Conservation (phyloP, 495 filamentous ascomycete species). For the Xylaria venustula region DNA sequence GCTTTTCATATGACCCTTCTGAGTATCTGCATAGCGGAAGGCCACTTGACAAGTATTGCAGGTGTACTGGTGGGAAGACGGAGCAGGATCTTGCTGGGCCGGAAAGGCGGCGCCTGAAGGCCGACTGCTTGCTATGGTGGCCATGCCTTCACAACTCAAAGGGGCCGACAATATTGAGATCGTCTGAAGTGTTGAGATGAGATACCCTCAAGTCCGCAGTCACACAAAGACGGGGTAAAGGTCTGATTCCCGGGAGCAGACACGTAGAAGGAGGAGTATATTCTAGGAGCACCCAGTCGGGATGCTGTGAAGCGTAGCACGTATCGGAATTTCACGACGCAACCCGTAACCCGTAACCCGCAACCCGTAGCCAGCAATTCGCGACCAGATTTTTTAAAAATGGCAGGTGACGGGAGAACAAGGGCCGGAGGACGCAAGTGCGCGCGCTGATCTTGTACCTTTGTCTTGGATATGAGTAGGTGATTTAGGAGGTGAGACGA, state of each 20-base stretch:
- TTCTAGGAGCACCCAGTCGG: no score
- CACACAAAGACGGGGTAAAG: neutral
- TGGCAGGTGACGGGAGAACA: neutral
- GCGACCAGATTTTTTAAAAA: no score
- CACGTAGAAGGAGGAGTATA: no score
- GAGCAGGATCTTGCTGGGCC: constrained; percentile 33
- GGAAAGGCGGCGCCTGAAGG: constrained; percentile 29
- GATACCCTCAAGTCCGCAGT: neutral
- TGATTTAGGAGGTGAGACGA: neutral
- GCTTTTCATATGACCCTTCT: constrained; percentile 91
- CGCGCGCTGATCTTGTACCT: neutral
- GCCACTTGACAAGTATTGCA: constrained; percentile 98
- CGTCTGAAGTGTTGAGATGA: neutral
- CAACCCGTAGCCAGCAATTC: no score
- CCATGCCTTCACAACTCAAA: constrained; percentile 40
- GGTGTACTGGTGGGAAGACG: constrained; percentile 78
- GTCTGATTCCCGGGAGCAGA: neutral
- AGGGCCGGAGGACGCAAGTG: neutral
- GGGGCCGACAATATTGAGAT: no score
- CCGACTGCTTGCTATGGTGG: constrained; percentile 49
- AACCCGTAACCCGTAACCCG: neutral
- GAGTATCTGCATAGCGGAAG: constrained; percentile 89
- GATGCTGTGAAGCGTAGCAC: neutral
- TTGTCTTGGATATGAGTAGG: neutral
- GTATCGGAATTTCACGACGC: neutral